Base-by-base conservation (phyloP, 164 flowering plant genomes). In the Saururus chinensis region DNA sequence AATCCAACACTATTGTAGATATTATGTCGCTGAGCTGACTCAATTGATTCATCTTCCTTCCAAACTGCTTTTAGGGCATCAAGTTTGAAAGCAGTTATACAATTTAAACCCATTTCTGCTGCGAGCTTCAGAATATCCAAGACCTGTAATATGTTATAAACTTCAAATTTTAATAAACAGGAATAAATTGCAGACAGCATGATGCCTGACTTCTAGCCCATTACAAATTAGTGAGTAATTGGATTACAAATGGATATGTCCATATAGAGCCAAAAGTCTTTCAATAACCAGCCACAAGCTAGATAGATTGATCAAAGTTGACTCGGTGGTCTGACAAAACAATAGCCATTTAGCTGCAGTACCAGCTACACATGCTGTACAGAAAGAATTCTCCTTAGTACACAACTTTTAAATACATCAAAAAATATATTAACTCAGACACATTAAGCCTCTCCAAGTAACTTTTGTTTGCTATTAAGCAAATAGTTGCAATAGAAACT, bases 21-120 rank as follows among this genome's bases (percentile, higher is more conserved):
- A 24, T 24, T 8, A 45, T 41, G 48, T 42, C 55, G 60, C 37
- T 59, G 24, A 60, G 59, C 21, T 30, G 17, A 22, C 63, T 68
- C 77, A 63, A 64, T 59, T 59, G 76, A 59, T 57, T 68, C 71
- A 71, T 66, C 65, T 53, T 68, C 62, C 40, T 11, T 68, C 63
- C 75, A 60, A 72, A 91, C 92, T 75, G 99, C 70, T 79, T 86
- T 95, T 19, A 87, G 91, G 57, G 97, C 99, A 84, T 95, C 99
- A 57, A 91, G 77, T 61, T 78, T 95, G 68, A 72, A 84, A 37
- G 97, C 76, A 9, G 78, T 86, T 68, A 91, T 84, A 67, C 93
- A 90, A 37, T 56, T 80, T 65, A 90, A 71, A 40, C 95, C 90
- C 95, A 93, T 68, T 76, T 93, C 97, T 66, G 74, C 80, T 65